Base-by-base conservation (phyloP, 108 stramenopile genomes). In the Cyclotella cryptica region DNA sequence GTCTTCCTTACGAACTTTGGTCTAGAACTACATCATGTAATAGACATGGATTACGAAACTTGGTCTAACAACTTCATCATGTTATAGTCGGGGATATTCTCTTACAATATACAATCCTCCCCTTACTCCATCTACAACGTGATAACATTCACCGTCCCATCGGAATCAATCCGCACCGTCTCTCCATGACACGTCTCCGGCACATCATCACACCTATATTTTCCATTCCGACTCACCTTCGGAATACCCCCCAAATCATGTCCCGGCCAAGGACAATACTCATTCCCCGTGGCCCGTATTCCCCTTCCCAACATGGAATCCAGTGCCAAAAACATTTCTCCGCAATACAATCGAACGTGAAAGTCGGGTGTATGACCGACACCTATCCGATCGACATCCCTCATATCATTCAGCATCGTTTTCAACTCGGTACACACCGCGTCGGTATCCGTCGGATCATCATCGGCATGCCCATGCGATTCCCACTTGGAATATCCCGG, bases 281-380 rank as follows among this genome's bases (percentile, higher is more conserved):
- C 75, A 59, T 89, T 89, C 19, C 87, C 87, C 46, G 66, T 80
- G 3, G 60, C 80, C 15, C 89, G 83, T 18, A 88, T 84, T 85
- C 89, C 87, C 10, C 89, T 67, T 8, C 89, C 85, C 47, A 89
- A 51, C n/a, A 75, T 81, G 12, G 89, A 89, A 67, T 89, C 89
- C 43, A 89, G 55, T 13, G 89, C 89, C 19, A 87, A 64, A 66
- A 89, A 88, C 11, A 64, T 28, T 21, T 74, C 77, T 53, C 75
- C 74, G 64, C 89, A 89, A 51, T 67, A 42, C 0, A 85, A 55
- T 35, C 80, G 79, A 4, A 89, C 75, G 17, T 76, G 49, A 13
- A 53, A 44, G n/a, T 80, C 80, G 0, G 89, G 89, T 22, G 89
- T 89, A 53, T 89, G 89, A 2, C 89, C 89, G 15, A 89, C 89